Evolutionary conservation across 768 basidiomycete species (phyloP).

Genomic region (Astraeus odoratus): DNA sequence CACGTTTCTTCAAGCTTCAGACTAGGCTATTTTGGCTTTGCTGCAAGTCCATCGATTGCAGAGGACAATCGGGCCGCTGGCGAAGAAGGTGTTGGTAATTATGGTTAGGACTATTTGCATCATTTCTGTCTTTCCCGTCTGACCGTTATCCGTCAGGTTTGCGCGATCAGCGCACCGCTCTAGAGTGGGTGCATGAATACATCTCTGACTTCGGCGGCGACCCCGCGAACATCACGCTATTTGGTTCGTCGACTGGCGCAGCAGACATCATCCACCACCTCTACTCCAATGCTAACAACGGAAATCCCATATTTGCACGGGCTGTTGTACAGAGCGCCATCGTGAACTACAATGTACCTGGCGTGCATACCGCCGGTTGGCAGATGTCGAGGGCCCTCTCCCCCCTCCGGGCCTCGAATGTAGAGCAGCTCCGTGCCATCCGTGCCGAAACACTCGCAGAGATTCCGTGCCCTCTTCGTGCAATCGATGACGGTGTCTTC

Average conservation of each 20-base stretch:
- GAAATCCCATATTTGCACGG: conserved; percentile 57
- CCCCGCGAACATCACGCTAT: conserved; percentile 39
- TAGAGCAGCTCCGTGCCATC: conserved; percentile 59
- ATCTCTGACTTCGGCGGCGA: conserved; percentile 66
- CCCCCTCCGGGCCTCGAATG: conserved; percentile 42
- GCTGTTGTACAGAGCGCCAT: conserved; percentile 72
- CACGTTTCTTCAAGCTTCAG: conserved; percentile 48
- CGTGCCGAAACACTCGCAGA: conserved; percentile 50
- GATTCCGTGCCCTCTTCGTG: conserved; percentile 44
- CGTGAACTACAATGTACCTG: conserved; percentile 55
- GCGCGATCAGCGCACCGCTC: conserved; percentile 55
- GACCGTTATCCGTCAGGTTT: conserved; percentile 35
- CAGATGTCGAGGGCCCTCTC: conserved; percentile 61
- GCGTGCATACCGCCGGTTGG: conserved; percentile 54
- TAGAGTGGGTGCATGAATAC: conserved; percentile 56
- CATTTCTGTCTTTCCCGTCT: conserved; percentile 2
- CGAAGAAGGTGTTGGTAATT: conserved; percentile 72
- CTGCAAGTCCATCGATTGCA: conserved; percentile 55
- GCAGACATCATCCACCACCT: conserved; percentile 58
- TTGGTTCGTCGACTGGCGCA: conserved; percentile 35
- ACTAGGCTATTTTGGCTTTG: conserved; percentile 69
- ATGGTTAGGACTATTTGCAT: conserved; percentile 40
- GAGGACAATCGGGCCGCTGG: conserved; percentile 62
- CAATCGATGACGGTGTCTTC: conserved; percentile 65
- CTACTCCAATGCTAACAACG: conserved; percentile 55